Evolutionary conservation across 495 filamentous ascomycete species (phyloP), one percentile per base, ranked within the genome.

Genomic region (Penicillium fimorum): DNA sequence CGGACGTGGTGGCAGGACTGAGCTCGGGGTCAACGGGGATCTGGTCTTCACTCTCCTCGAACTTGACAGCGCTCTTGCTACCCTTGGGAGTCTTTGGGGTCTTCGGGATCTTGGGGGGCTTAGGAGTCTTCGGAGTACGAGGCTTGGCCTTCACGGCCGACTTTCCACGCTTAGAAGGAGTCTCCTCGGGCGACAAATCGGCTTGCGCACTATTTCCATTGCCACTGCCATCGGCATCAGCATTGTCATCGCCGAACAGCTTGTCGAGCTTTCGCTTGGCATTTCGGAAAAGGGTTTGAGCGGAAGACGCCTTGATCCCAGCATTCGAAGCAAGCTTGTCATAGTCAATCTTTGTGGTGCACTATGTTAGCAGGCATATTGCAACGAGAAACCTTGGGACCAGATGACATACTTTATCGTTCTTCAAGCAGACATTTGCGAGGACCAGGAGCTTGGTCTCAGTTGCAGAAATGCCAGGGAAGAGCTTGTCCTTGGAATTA

Each of bases 401-500:
- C 7, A 3, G 9, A 44, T 18, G n/a, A 17, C 38, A 22, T 53
- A 53, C 50, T 4, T 27, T 13, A 11, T 18, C 50, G 12, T 30
- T 24, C 4, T 44, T 24, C 17, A 22, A 5, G 40, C 35, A 53
- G 8, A 53, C 24, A 12, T 42, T 18, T 3, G 24, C 50, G 4
- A 53, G 18, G 18, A 30, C 25, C n/a, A 53, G 40, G 12, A 53
- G 38, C 38, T 33, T 53, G 15, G n/a, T 53, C 38, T 53, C 50
- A 7, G 50, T 53, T 0, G 15, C 17, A 6, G 22, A 29, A 3
- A 53, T 22, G 7, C 22, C 32, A 0, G 22, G 8, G 20, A 50
- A 40, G 29, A 27, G 2, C 11, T 7, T 22, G 0, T 44, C 22
- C 42, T 44, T 44, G 2, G 42, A 18, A 17, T 6, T 15, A 38